Evolutionary conservation across 768 basidiomycete species (phyloP), one percentile per base, ranked within the genome.

Genomic region (Pisolithus albus): DNA sequence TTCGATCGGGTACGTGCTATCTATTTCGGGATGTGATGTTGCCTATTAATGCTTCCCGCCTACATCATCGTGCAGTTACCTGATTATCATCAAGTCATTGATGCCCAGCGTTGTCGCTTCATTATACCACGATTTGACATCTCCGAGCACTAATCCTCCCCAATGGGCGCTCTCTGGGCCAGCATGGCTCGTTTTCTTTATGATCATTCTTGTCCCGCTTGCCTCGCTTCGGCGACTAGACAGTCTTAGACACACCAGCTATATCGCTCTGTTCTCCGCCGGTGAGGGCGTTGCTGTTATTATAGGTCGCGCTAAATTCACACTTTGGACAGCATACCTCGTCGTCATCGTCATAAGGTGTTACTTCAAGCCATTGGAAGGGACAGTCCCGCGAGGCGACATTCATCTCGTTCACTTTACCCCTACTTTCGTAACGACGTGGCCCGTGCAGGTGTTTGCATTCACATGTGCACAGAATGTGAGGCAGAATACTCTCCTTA

Each of bases 401-500:
- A 71, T 94, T 13, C 76, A 78, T 54, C 69, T 84, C 34, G 75
- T 92, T 56, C 81, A 82, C 59, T 82, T 95, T 56, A 84, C 86
- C 0, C 80, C 92, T 5, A 76, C 70, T 54, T 92, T 93, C 61
- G 70, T 94, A 15, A 79, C 86, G 13, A 92, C 83, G 1, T 89
- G 96, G 71, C 95, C 95, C 0, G 89, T 98, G 24, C 94, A 92
- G 65, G 86, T 94, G 15, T 93, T 93, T 69, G 88, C 88, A 4
- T 92, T 85, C 65, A 95, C 92, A 2, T 96, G 94, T 64, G 79
- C 88, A 13, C 92, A 95, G 75, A 95, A 95, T 63, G 92, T 93
- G 65, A 58, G 83, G 61, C 26, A 1, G 30, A 7, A 9, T 7
- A 30, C 30, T 30, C 30, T 30, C 30, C 30, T 24, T 48, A 52